Conservation (phyloP, 2,329 filamentous ascomycete species). For the Trichocomaceae sp. region DNA sequence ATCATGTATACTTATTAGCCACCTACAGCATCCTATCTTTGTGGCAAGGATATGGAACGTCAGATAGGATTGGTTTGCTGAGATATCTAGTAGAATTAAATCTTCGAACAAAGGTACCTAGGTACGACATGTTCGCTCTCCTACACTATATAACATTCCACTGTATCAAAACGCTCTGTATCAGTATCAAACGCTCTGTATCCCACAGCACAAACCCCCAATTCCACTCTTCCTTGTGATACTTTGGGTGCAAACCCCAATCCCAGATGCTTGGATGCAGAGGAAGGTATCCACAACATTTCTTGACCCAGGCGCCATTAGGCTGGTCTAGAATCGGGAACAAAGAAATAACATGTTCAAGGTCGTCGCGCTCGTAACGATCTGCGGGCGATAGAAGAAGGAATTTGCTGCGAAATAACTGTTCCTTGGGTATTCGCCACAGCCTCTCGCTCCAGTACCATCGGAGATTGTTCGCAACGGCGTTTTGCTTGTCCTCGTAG, state of each 20-base stretch:
- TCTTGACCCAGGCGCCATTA: slow-evolving; percentile 21
- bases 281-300: slow-evolving; percentile 18
- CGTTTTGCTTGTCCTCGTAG: neutral
- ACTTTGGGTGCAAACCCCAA: too few species aligned
- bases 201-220: neutral
- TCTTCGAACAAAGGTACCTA: too few species aligned
- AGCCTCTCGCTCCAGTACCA: neutral
- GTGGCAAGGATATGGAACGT: too few species aligned
- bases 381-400: neutral
- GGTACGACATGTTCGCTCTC: too few species aligned
- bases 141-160: neutral
- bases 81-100: too few species aligned
- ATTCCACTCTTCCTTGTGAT: neutral
- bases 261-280: neutral
- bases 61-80: too few species aligned
- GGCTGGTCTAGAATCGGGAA: slow-evolving; percentile 9
- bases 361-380: neutral
- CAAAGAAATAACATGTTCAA: neutral
- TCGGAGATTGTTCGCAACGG: neutral
- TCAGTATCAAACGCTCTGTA: neutral
- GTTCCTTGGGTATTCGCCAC: neutral
- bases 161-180: neutral
- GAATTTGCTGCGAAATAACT: too few species aligned
- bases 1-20: too few species aligned
- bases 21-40: too few species aligned